Base-by-base conservation (phyloP, 495 filamentous ascomycete genomes). In the Amphirosellinia nigrospora region DNA sequence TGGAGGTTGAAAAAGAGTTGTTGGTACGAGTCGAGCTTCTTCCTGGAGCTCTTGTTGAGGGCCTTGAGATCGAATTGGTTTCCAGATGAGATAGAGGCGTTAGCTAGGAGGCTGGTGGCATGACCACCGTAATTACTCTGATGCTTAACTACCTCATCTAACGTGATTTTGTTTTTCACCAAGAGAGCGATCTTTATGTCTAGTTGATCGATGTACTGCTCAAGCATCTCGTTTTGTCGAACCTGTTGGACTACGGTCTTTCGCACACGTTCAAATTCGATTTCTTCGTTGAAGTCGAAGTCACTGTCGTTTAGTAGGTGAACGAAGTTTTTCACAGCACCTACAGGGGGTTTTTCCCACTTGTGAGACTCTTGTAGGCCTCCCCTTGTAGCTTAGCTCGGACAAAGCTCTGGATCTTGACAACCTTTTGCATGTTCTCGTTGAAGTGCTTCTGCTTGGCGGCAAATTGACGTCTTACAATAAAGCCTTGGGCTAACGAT, bases 111-210 rank as follows among this genome's bases (percentile, higher is more conserved):
- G 72, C 87, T 94, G 69, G 93, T 93, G 58, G 94, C 91, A 73
- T 96, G 92, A 1, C 96, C 96, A 64, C 96, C 96, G 75, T 96
- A 97, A 77, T 96, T 96, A 81, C 91, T 95, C 79, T 98, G 96
- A 77, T 98, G 96, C 76, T 92, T 95, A 55, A 98, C 92, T 53
- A 99, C 94, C 84, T 99, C 96, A 77, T 99, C 96, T 1, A 98
- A 86, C 0, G 96, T 98, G 77, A 99, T 99, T 82, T 98, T 99
- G 82, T 98, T 98, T 84, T 98, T 98, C 70, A 98, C 96, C 19
- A 99, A 87, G 6, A 99, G 88, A 15, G 95, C 96, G 75, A 99
- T 99, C 82, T 99, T 99, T 85, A 98, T 97, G 75, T 98, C 96
- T 50, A 99, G 86, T 74, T 98, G 95, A 73, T 96, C 94, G 74